phyloP scores from a whole-genome alignment of 768 basidiomycete genomes.

The Lactarius trivialis region DNA sequence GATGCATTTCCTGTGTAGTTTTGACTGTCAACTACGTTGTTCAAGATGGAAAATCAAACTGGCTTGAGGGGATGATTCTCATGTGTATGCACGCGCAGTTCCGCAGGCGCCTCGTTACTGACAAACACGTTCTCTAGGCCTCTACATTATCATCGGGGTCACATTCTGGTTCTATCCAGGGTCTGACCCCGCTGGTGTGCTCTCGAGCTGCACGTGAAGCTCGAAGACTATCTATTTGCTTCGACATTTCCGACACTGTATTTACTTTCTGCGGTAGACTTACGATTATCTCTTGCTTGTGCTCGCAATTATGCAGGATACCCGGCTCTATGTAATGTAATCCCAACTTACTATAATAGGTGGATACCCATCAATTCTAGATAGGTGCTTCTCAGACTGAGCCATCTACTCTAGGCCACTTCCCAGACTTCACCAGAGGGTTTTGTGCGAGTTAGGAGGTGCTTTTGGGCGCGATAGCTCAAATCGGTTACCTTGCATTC shows the following conservation, averaged over 20 bases:
- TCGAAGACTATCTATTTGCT: neutral
- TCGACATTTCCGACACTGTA: neutral
- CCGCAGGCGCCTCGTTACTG: slow-evolving; percentile 4
- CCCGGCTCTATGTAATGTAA: neutral
- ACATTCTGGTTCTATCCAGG: slow-evolving; percentile 59
- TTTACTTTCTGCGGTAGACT: neutral
- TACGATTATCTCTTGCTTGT: neutral
- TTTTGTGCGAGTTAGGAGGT: neutral
- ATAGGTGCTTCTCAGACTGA: neutral
- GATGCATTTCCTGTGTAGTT: slow-evolving; percentile 37
- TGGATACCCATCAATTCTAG: neutral
- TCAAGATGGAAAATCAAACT: slow-evolving; percentile 77
- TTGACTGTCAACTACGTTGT: slow-evolving; percentile 79
- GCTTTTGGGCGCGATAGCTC: neutral
- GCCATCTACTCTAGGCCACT: neutral
- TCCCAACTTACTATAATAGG: neutral
- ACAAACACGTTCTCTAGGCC: slow-evolving; percentile 32
- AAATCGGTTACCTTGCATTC: no score
- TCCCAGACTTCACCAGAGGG: neutral
- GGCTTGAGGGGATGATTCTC: slow-evolving; percentile 71
- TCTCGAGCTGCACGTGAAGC: slow-evolving; percentile 10
- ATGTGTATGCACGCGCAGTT: slow-evolving; percentile 45
- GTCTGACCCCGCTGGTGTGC: slow-evolving; percentile 15
- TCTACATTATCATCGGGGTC: slow-evolving; percentile 67
- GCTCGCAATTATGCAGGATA: neutral